These are phyloP conservation scores for Debaryomyces nepalensis DNA, from an alignment of 1,139 yeast species.

Conservation along the genomic window DNA sequence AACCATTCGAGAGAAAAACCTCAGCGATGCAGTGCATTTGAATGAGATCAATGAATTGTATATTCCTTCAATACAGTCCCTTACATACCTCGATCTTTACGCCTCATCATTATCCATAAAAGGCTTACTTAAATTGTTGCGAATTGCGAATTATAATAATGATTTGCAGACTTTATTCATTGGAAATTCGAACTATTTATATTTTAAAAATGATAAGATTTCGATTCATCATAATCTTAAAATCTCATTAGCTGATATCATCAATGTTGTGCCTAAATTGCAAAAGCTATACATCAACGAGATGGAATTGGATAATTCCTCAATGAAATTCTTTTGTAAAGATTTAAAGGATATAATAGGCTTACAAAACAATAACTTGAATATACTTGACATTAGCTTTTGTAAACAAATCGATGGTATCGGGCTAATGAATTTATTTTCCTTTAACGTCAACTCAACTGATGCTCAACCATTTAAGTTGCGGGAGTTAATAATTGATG, in stretches of 20 bases:
- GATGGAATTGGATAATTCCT: conserved; percentile 41
- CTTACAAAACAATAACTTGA: conserved; percentile 23
- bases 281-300: conserved; percentile 36
- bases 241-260: conserved; percentile 28
- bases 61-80: conserved; percentile 28
- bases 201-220: conserved; percentile 34
- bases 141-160: conserved; percentile 23
- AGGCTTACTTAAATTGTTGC: conserved; percentile 38
- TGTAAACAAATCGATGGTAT: conserved; percentile 42
- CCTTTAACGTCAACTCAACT: conserved; percentile 11
- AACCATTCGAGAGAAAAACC: conserved; percentile 35
- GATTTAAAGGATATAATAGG: conserved; percentile 28
- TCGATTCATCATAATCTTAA: conserved; percentile 18
- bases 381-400: conserved; percentile 42
- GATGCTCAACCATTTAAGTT: conserved; percentile 19
- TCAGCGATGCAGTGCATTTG: conserved; percentile 25
- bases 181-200: conserved; percentile 39
- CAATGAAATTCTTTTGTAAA: conserved; percentile 35
- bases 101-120: conserved; percentile 36
- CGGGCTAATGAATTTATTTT: conserved; percentile 42
- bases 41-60: conserved; percentile 32
- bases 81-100: conserved; percentile 40
- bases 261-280: conserved; percentile 31
- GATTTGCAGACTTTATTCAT: conserved; percentile 28
- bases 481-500: conserved; percentile 37